Evolutionary conservation across 306 rosid genomes (phyloP), one percentile per base, ranked within the genome.

Genomic region (Bauhinia variegata): DNA sequence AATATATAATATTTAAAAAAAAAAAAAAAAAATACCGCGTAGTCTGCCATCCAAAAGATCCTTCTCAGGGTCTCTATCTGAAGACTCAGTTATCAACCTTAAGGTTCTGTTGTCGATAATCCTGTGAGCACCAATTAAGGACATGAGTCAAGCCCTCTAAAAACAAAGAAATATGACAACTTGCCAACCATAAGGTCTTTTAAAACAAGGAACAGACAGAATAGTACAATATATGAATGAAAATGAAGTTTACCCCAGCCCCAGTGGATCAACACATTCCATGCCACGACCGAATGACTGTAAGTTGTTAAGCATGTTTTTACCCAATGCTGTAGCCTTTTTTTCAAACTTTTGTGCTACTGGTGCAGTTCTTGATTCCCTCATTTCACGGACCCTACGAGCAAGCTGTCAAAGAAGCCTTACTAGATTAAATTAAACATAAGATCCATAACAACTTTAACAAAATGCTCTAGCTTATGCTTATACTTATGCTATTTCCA

Each of bases 331-430:
- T 0, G 99, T 70, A 44, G 15, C 80, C 68, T 85, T 88, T 32
- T 74, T 83, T 64, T 93, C 97, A 37, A 78, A 77, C 65, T 93
- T 93, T 69, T 86, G 86, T 60, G 97, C 87, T 41, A 75, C 95
- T 0, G 97, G 99, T 48, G 99, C 99, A 47, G 91, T 59, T 79
- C 97, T 89, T 39, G 97, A 74, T 86, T 93, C 97, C 72, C 99
- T 87, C 99, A 93, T 93, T 23, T 75, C 99, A 70, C 99, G 99
- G 76, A 93, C 96, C 83, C 99, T 88, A 51, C 95, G 95, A 65
- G 87, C 81, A 85, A 93, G 99, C 99, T 93, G 87, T 74, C 77
- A 81, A 69, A 79, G 73, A 76, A 84, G 79, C 77, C 75, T 79
- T 71, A 80, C 79, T 63, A 80, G 54, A 77, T 67, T 64, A 74